Base-by-base conservation (phyloP, 768 basidiomycete species). In the Tulasnella sp. region DNA sequence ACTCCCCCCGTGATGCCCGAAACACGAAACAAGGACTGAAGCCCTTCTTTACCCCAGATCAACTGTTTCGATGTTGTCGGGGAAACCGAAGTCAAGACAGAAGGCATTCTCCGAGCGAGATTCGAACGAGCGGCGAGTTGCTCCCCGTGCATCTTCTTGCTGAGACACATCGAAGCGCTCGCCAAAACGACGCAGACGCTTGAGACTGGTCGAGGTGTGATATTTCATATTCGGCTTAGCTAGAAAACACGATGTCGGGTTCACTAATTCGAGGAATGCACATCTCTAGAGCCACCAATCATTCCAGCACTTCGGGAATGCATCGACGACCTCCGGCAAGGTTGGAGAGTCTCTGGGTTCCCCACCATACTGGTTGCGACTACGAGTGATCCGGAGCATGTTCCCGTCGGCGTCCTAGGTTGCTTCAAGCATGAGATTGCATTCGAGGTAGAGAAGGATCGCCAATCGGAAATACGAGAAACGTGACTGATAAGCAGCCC, bases 391-490 rank as follows among this genome's bases (percentile, higher is more conserved):
- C 85, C 88, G 3, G 90, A 90, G n/a, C 88, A 88, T 27, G 86
- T 96, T 21, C 91, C 94, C 2, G 83, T 89, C 0, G 87, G 88
- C 2, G 85, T 97, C 1, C 83, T 93, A 34, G 88, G 89, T 10
- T 90, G 88, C 80, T 97, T 98, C 86, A 98, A 98, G 84, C 94
- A 97, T 83, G 93, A 95, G 81, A 86, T 98, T 31, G 83, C 84
- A 0, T 89, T 97, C 68, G 90, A 94, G 87, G 96, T 95, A 81
- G 44, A 85, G 82, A 24, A 18, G 12, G 24, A 56, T 39, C 39
- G 3, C 12, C n/a, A 42, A 52, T 73, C 74, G 79, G 0, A 42
- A 75, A 34, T 1, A 31, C n/a, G 31, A 14, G 73, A 68, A 68
- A 68, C 5, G 62, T 34, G 24, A 27, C 62, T 58, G 34, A 68